Evolutionary conservation across 139 green algal species (phyloP), one percentile per base, ranked within the genome.

Genomic region (Micractinium conductrix): DNA sequence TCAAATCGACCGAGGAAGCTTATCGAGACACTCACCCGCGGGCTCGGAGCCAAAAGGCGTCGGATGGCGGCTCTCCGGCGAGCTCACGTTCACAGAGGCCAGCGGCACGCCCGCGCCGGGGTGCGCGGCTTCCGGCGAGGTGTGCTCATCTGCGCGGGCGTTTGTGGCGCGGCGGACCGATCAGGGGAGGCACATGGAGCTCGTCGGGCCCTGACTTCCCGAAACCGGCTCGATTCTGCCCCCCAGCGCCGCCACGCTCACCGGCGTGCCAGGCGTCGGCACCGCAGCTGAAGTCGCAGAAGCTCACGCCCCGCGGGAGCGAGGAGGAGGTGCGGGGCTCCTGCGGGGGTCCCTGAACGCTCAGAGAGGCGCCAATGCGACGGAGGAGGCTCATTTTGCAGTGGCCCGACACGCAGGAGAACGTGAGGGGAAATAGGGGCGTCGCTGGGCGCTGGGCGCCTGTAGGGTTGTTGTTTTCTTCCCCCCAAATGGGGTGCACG

Each of bases 231-330:
- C n/a, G n/a, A n/a, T n/a, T n/a, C n/a, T n/a, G n/a, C n/a, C n/a
- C n/a, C n/a, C n/a, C n/a, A n/a, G n/a, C n/a, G n/a, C n/a, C n/a
- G n/a, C n/a, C n/a, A n/a, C 33, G 55, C 58, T 71, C 58, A 82
- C 74, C 74, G 38, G 78, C 84, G 22, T 37, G 17, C 75, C 70
- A 78, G 38, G 7, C 22, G 22, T 40, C 45, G 1, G 69, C 62
- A 16, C 84, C 74, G 63, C 85, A 73, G 30, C 58, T 80, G 35
- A 88, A 79, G 67, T 88, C 84, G 76, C 85, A 85, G 71, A 88
- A 88, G 30, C 53, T 79, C 4, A 43, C 62, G 24, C 58, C 58
- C 19, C n/a, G n/a, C 35, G 65, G 35, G n/a, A 72, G 65, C 65
- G 53, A 21, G 53, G 53, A 19, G 26, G 5, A n/a, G 53, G 19